Conservation (phyloP, 208 protist species). For the Crithidia fasciculata region DNA sequence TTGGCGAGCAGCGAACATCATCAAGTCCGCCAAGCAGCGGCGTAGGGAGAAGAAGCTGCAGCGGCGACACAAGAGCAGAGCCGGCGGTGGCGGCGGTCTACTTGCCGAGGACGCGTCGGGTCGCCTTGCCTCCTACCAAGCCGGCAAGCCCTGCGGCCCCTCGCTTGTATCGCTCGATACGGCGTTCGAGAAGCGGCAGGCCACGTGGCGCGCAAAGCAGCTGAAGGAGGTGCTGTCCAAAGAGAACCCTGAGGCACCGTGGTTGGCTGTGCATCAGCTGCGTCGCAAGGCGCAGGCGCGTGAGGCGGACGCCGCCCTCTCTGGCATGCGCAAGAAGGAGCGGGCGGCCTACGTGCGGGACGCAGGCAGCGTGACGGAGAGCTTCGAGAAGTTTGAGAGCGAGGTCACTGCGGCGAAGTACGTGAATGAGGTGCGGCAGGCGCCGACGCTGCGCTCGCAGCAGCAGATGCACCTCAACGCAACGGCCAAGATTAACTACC, state of each 20-base stretch:
- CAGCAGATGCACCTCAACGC: constrained; percentile 91
- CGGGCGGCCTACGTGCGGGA: constrained; percentile 71
- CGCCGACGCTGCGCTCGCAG: constrained; percentile 80
- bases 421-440: constrained; percentile 82
- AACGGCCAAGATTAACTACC: constrained; percentile 88
- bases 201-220: constrained; percentile 66
- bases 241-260: constrained; percentile 67
- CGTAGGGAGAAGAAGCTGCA: constrained; percentile 37
- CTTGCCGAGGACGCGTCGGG: constrained; percentile 71
- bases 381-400: constrained; percentile 88
- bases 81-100: constrained; percentile 27
- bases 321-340: constrained; percentile 77
- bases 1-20: constrained; percentile 33
- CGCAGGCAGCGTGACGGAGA: constrained; percentile 67
- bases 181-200: constrained; percentile 41
- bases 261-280: constrained; percentile 61
- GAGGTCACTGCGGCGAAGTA: constrained; percentile 83
- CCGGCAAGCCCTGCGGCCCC: constrained; percentile 62
- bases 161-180: constrained; percentile 43
- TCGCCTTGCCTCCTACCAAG: constrained; percentile 61
- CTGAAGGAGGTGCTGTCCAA: constrained; percentile 49
- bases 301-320: constrained; percentile 51
- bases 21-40: constrained; percentile 23
- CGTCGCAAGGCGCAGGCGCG: constrained; percentile 34
- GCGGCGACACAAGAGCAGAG: constrained; percentile 21